Evolutionary conservation across 2,329 filamentous ascomycete species (phyloP).

Genomic region (Colletotrichum siamense): DNA sequence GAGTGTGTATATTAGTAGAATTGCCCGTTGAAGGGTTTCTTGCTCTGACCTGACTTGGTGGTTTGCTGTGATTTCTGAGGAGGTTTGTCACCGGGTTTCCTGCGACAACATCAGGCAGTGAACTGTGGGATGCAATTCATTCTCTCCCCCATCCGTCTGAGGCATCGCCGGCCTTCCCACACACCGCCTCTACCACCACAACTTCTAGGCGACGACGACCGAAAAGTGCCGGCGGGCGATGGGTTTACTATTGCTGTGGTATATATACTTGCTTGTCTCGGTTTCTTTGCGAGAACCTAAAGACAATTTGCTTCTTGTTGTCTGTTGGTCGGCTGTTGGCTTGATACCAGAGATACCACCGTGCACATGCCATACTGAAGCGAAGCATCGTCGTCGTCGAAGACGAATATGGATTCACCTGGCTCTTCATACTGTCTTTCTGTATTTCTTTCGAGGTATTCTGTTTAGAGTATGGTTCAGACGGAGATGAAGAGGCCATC

Average conservation of each 20-base stretch:
- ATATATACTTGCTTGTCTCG: rapidly evolving
- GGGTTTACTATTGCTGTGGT: no score
- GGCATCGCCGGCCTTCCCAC: no score
- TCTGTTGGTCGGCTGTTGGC: no score
- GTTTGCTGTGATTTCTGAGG: no score
- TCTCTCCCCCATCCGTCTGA: neutral
- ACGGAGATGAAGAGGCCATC: rapidly evolving
- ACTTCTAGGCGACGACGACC: no score
- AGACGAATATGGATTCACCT: neutral
- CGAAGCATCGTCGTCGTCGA: neutral
- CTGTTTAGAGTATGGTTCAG: rapidly evolving
- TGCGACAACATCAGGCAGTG: neutral
- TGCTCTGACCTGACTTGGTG: neutral
- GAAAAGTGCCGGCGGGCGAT: no score
- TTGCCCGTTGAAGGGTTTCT: neutral
- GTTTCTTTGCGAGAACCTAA: neutral
- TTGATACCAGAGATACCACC: neutral
- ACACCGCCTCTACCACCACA: no score
- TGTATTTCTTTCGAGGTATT: rapidly evolving
- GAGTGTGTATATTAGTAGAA: neutral
- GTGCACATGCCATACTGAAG: neutral
- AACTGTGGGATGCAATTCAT: no score
- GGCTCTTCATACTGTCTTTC: rapidly evolving
- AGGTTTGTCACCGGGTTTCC: no score
- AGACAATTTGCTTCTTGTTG: neutral